phyloP scores from a whole-genome alignment of 257 asterid species.

The Ophiorrhiza pumila region DNA sequence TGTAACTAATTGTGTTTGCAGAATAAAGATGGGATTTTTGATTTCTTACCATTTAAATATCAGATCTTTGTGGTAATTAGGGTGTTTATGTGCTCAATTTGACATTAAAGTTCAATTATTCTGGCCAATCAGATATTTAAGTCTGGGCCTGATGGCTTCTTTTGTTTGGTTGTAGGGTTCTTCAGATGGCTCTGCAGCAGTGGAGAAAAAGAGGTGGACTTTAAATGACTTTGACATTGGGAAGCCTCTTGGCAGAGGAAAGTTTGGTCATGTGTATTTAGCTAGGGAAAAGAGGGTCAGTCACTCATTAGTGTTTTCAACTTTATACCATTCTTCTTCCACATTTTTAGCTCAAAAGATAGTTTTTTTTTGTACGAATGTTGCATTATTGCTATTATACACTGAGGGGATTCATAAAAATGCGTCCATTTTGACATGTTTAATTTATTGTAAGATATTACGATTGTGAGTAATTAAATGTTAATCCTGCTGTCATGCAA shows the following conservation, averaged over 20 bases:
- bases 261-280: constrained; percentile 86
- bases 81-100: not conserved
- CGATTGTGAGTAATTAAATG: not conserved
- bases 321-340: not conserved
- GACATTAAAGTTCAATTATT: not conserved
- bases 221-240: constrained; percentile 77
- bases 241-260: constrained; percentile 91
- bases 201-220: constrained; percentile 68
- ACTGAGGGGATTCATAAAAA: not conserved
- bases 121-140: too few relatives aligned
- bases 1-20: not conserved
- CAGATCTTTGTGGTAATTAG: not conserved
- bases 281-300: constrained; percentile 82
- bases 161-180: constrained; percentile 53
- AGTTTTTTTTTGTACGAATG: too few relatives aligned
- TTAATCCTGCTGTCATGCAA: too few relatives aligned
- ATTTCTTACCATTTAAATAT: not conserved
- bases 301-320: constrained; percentile 2
- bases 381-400: not conserved
- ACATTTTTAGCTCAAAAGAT: not conserved
- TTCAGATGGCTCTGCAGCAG: constrained; percentile 47
- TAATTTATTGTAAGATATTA: not conserved
- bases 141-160: too few relatives aligned
- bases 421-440: not conserved
- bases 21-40: not conserved